These are phyloP conservation scores for Neurospora terricola DNA, from an alignment of 495 filamentous ascomycete species.

Conservation along the genomic window DNA sequence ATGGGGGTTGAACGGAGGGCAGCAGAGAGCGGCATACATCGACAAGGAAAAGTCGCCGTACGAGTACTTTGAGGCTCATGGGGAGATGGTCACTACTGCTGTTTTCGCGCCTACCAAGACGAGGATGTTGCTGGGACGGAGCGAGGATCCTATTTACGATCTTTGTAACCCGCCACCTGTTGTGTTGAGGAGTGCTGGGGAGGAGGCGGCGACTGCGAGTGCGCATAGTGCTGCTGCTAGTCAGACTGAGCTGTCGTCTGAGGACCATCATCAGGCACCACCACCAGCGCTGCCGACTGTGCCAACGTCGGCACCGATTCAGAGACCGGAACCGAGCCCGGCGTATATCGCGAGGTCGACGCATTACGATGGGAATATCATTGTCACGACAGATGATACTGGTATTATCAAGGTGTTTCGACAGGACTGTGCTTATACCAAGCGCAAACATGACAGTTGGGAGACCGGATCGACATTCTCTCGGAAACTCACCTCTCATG, in stretches of 20 bases:
- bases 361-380: conserved; percentile 81
- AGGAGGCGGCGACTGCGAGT: conserved; percentile 40
- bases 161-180: conserved; percentile 93
- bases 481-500: conserved; percentile 47
- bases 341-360: conserved; percentile 62
- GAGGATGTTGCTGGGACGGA: conserved; percentile 63
- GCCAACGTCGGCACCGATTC: conserved; percentile 13
- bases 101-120: conserved; percentile 75
- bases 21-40: conserved; percentile 38
- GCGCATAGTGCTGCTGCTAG: conserved; percentile 24
- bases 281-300: conserved; percentile 1
- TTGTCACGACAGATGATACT: conserved; percentile 80
- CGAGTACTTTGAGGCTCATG: conserved; percentile 85
- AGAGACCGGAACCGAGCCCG: conserved; percentile 39
- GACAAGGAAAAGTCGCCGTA: conserved; percentile 68
- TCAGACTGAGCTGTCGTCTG: conserved; percentile 17
- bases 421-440: conserved; percentile 72
- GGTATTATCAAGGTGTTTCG: conserved; percentile 90
- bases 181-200: conserved; percentile 66
- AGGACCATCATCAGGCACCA: conserved; percentile 7
- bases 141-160: conserved; percentile 89
- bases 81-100: conserved; percentile 76
- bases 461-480: conserved; percentile 70
- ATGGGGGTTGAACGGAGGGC: conserved; percentile 57
- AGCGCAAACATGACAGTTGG: conserved; percentile 51